Conservation (phyloP, 164 flowering plant species). For the Stephania japonica region DNA sequence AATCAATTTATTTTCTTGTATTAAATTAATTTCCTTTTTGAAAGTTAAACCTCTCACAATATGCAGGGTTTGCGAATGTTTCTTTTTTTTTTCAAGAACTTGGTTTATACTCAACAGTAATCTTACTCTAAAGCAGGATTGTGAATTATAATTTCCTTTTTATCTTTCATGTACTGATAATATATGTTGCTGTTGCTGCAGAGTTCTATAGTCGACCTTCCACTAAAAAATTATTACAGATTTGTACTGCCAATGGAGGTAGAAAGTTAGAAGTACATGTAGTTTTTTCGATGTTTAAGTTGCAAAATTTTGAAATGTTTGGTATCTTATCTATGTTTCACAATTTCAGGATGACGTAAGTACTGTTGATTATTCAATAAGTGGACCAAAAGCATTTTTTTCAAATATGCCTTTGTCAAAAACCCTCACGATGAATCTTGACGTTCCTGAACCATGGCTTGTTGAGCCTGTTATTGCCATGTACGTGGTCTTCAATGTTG, state of each 20-base stretch:
- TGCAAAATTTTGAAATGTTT: neutral
- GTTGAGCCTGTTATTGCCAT: conserved; percentile 93
- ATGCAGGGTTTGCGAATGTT: no score
- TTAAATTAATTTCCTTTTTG: no score
- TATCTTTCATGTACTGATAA: neutral
- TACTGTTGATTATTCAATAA: conserved; percentile 45
- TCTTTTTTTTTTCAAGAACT: no score
- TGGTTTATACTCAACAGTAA: no score
- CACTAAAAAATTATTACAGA: conserved; percentile 96
- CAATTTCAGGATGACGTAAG: conserved; percentile 88
- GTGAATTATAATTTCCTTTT: neutral
- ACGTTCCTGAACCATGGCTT: conserved; percentile 99
- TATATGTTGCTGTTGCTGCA: conserved; percentile 30
- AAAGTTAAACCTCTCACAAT: no score
- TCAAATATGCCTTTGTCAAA: conserved; percentile 95
- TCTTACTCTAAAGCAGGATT: neutral
- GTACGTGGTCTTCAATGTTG: conserved; percentile 39
- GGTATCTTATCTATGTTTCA: conserved; percentile 11
- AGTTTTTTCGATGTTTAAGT: neutral
- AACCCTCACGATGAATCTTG: conserved; percentile 98
- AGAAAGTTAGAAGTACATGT: conserved; percentile 13
- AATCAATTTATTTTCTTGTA: no score
- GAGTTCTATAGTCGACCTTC: conserved; percentile 96
- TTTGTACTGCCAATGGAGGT: conserved; percentile 86
- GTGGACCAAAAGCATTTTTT: conserved; percentile 94